A percentile compares a stretch with the other conserved stretches of the same genome.
These are phyloP conservation scores for Xerocomus spinulosus DNA, from an alignment of 768 basidiomycete genomes.

Conservation along the genomic window DNA sequence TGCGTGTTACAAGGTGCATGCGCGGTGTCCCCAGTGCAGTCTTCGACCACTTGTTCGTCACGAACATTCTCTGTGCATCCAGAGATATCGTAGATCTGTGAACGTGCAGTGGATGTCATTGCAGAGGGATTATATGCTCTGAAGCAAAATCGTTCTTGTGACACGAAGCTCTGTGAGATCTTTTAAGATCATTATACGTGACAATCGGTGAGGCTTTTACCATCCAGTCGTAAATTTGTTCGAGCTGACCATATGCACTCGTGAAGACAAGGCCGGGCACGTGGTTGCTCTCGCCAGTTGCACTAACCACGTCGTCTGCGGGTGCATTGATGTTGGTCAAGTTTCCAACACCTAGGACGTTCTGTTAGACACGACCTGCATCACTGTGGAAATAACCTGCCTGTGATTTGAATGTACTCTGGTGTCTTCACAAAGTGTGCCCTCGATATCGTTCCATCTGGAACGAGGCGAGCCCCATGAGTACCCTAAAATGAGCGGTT, in stretches of 20 bases:
- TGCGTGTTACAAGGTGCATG: slow-evolving; percentile 57
- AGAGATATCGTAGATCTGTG: slow-evolving; percentile 55
- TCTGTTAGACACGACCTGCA: slow-evolving; percentile 18
- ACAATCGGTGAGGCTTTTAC: slow-evolving; percentile 27
- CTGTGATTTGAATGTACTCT: slow-evolving; percentile 71
- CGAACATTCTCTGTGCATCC: slow-evolving; percentile 66
- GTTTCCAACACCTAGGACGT: slow-evolving; percentile 56
- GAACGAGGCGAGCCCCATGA: slow-evolving; percentile 64
- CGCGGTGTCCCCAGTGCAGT: slow-evolving; percentile 50
- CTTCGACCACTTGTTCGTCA: slow-evolving; percentile 45
- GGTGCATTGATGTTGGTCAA: slow-evolving; percentile 64
- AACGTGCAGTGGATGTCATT: slow-evolving; percentile 49
- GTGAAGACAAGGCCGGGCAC: slow-evolving; percentile 73
- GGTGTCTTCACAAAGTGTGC: slow-evolving; percentile 69
- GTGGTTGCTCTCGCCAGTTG: slow-evolving; percentile 53
- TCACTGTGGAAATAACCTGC: slow-evolving; percentile 26
- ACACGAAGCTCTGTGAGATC: slow-evolving; percentile 53
- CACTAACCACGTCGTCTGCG: slow-evolving; percentile 52
- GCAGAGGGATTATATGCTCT: slow-evolving; percentile 57
- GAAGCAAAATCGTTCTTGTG: slow-evolving; percentile 61
- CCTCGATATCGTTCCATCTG: slow-evolving; percentile 62
- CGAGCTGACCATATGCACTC: slow-evolving; percentile 52
- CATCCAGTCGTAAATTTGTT: slow-evolving; percentile 73
- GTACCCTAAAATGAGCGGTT: slow-evolving; percentile 37
- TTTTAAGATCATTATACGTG: slow-evolving; percentile 8